Evolutionary conservation across 495 filamentous ascomycete genomes (phyloP).

Genomic region (Pseudevernia furfuracea): DNA sequence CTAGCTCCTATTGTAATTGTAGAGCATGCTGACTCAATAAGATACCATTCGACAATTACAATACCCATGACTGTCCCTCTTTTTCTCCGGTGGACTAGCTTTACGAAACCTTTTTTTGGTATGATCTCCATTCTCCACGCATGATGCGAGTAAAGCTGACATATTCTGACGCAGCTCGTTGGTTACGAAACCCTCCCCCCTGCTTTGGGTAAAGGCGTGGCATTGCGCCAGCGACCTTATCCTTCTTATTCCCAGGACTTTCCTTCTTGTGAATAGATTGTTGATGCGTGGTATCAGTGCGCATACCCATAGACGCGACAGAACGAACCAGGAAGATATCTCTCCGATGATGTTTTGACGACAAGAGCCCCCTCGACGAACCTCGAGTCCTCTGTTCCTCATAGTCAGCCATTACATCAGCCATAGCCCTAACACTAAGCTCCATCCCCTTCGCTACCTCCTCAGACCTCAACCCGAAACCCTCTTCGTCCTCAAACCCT

Average conservation of each 20-base stretch:
- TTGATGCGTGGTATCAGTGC: background rate
- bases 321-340: background rate
- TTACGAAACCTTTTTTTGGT: background rate
- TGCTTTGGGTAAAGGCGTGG: background rate
- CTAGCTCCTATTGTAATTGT: background rate
- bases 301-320: background rate
- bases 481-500: background rate
- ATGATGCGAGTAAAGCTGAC: background rate
- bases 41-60: background rate
- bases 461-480: background rate
- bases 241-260: background rate
- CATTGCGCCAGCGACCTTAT: background rate
- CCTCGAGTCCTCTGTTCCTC: background rate
- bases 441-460: background rate
- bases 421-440: background rate
- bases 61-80: background rate
- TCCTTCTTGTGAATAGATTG: background rate
- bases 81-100: background rate
- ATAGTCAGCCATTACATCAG: background rate
- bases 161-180: background rate
- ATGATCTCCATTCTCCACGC: background rate
- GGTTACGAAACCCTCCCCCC: background rate
- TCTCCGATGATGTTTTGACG: background rate
- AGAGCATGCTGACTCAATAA: background rate
- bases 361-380: background rate